Evolutionary conservation across 257 asterid genomes (phyloP).

Genomic region (Mentha longifolia): DNA sequence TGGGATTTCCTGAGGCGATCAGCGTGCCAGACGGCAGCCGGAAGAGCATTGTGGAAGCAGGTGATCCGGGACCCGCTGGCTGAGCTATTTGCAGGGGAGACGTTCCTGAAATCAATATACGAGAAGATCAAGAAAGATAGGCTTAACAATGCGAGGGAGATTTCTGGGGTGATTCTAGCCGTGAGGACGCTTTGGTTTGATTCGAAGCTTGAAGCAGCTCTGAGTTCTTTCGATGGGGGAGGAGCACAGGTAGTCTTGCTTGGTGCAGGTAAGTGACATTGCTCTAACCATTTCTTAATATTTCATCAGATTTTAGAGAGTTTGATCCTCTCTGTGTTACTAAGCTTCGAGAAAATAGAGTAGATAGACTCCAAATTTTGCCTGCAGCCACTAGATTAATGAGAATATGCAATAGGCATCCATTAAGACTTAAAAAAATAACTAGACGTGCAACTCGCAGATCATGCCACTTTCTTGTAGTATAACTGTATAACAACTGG

Average conservation of each 20-base stretch:
- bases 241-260: constrained; percentile 91
- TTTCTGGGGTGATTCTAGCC: constrained; percentile 90
- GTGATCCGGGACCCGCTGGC: constrained; percentile 80
- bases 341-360: background rate
- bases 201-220: constrained; percentile 77
- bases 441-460: background rate
- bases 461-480: background rate
- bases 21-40: constrained; percentile 96
- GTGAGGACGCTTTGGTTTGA: constrained; percentile 96
- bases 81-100: constrained; percentile 87
- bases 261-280: constrained; percentile 77
- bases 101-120: constrained; percentile 58
- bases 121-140: constrained; percentile 90
- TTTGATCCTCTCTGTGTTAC: background rate
- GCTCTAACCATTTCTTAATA: constrained; percentile 1
- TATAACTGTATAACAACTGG: constrained; percentile 10
- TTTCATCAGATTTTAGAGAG: background rate
- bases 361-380: background rate
- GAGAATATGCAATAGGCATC: background rate
- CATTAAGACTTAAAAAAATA: background rate
- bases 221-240: constrained; percentile 62
- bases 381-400: constrained; percentile 5
- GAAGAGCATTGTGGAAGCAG: constrained; percentile 88
- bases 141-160: constrained; percentile 79
- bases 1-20: constrained; percentile 81